Conservation (phyloP, 495 filamentous ascomycete genomes). For the Penicillium silybi region DNA sequence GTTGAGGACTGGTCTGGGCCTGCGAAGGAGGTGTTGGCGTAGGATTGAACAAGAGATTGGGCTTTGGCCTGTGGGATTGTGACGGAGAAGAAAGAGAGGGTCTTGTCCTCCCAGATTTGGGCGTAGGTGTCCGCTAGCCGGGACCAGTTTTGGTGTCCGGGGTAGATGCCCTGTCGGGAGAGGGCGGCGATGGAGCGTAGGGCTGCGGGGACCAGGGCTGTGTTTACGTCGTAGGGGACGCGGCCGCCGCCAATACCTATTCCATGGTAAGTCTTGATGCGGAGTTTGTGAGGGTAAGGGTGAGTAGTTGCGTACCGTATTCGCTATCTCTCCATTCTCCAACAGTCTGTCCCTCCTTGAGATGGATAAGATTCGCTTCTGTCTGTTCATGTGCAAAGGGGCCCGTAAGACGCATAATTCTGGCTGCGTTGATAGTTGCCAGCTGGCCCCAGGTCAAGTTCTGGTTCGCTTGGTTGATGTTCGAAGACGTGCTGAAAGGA, state of each 20-base stretch:
- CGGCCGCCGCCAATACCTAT: constrained; percentile 56
- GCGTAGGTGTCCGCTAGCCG: constrained; percentile 46
- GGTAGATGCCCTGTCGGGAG: constrained; percentile 46
- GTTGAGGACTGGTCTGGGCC: constrained; percentile 37
- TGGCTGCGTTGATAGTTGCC: constrained; percentile 48
- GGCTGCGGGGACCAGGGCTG: constrained; percentile 58
- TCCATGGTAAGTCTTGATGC: neutral
- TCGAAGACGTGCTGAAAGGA: constrained; percentile 34
- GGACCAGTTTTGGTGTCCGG: constrained; percentile 45
- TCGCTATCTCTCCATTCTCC: constrained; percentile 62
- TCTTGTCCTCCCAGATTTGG: constrained; percentile 59
- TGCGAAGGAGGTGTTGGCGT: constrained; percentile 40
- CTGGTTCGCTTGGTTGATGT: constrained; percentile 43
- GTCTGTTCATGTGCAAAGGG: constrained; percentile 52
- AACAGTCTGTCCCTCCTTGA: constrained; percentile 52
- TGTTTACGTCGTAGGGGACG: constrained; percentile 64
- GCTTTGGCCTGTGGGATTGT: constrained; percentile 40
- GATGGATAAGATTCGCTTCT: constrained; percentile 52
- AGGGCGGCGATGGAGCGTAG: constrained; percentile 54
- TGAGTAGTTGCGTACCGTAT: constrained; percentile 30
- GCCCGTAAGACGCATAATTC: constrained; percentile 53
- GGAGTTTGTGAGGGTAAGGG: neutral
- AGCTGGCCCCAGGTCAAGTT: constrained; percentile 52
- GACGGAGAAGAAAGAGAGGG: constrained; percentile 53
- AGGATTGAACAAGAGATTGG: constrained; percentile 40